Percentiles rank a stretch among this genome's conserved stretches.
These are phyloP conservation scores for Arthroderma sp. DNA, from an alignment of 2,329 filamentous ascomycete species.

Conservation along the genomic window DNA sequence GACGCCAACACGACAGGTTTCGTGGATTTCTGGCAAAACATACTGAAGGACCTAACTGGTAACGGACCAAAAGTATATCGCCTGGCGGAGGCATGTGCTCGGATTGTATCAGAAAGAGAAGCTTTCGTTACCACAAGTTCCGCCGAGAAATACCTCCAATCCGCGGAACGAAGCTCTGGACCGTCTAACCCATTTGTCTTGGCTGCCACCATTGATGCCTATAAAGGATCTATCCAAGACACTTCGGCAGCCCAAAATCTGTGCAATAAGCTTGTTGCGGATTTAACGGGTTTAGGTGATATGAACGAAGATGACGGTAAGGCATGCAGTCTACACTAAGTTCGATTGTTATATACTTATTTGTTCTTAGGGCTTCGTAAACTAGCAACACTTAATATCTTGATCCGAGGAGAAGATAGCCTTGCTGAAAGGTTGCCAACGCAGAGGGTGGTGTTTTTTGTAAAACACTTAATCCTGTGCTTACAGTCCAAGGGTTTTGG, in stretches of 20 bases:
- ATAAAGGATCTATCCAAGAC: constrained; percentile 36
- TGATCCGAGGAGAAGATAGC: constrained; percentile 37
- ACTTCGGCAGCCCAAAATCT: constrained; percentile 37
- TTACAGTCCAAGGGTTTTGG: constrained; percentile 46
- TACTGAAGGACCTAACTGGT: constrained; percentile 19
- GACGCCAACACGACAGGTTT: background rate
- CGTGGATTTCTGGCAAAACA: constrained; percentile 23
- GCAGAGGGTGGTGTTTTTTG: constrained; percentile 66
- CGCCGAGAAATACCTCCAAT: constrained; percentile 19
- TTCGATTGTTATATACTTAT: constrained; percentile 9
- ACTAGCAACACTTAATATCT: constrained; percentile 41
- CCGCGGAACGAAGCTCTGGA: constrained; percentile 23
- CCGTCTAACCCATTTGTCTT: constrained; percentile 34
- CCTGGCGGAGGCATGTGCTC: constrained; percentile 28
- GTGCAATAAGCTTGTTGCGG: constrained; percentile 48
- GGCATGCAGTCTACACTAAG: constrained; percentile 4
- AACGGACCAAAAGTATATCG: constrained; percentile 25
- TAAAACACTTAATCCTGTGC: constrained; percentile 65
- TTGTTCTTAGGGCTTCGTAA: constrained; percentile 31
- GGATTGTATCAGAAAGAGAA: constrained; percentile 23
- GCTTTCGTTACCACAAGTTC: constrained; percentile 16
- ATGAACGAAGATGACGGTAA: constrained; percentile 31
- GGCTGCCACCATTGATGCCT: constrained; percentile 35
- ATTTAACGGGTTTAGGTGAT: constrained; percentile 43
- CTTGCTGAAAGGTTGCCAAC: constrained; percentile 33